phyloP scores from a whole-genome alignment of 2,329 filamentous ascomycete species.

The Nemania serpens region DNA sequence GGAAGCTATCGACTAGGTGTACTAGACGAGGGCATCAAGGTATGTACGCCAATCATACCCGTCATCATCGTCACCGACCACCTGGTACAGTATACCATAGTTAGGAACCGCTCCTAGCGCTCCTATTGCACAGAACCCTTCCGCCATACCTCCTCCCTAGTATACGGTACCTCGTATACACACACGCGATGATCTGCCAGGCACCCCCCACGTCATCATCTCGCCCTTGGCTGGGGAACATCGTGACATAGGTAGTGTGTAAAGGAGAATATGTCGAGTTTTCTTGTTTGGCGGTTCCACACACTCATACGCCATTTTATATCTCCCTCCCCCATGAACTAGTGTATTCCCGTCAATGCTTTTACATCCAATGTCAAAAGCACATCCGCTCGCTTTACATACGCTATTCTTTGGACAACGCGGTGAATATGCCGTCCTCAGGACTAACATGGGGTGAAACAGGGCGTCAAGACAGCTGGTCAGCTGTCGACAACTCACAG shows the following conservation, averaged over 20 bases:
- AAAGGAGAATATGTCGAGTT: slow-evolving; percentile 1
- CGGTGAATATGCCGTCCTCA: slow-evolving; percentile 33
- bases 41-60: slow-evolving; percentile 15
- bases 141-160: background rate
- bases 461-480: slow-evolving; percentile 37
- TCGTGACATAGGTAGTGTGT: background rate
- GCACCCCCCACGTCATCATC: slow-evolving; percentile 6
- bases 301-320: background rate
- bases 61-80: slow-evolving; percentile 7
- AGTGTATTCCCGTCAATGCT: background rate
- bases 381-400: background rate
- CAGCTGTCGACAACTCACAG: slow-evolving; percentile 50
- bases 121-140: background rate
- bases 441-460: slow-evolving; percentile 38
- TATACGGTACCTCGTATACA: background rate
- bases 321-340: slow-evolving; percentile 5
- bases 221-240: slow-evolving; percentile 6
- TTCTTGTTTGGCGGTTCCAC: slow-evolving; percentile 13
- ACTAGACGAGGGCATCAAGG: slow-evolving; percentile 9
- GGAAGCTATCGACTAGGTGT: background rate
- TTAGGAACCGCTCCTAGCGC: slow-evolving; percentile 7
- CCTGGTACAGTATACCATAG: slow-evolving; percentile 14
- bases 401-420: background rate
- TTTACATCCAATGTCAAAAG: background rate
- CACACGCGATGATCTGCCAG: slow-evolving; percentile 1